Evolutionary conservation across 2,329 filamentous ascomycete genomes (phyloP), one percentile per base, ranked within the genome.

Genomic region (Ampelomyces quisqualis): DNA sequence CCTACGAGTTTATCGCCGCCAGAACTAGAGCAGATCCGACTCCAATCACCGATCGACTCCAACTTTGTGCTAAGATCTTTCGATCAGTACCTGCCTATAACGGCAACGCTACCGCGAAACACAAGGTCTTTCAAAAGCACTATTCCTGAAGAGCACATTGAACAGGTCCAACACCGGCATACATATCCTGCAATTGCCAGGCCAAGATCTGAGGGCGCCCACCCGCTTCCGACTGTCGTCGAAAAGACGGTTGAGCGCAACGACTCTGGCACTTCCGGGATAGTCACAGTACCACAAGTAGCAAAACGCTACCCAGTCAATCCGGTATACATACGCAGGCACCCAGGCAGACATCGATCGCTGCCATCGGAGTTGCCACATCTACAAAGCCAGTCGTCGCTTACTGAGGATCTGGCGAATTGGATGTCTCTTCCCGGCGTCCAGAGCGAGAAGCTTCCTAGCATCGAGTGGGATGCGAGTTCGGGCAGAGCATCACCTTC

Each of bases 391-490:
- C 51, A 58, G 11, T 37, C 53, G 1, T 62, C 58, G 3, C 50
- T 64, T 10, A 47, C 55, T 17, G 49, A 53, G 13, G 59, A 62
- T 17, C 36, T 64, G n/a, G 49, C 48, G 2, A 37, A 45, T 2
- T 60, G 46, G 35, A 49, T 64, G 4, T 23, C 54, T 18, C 49
- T 51, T 3, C 48, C 53, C 3, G 45, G 35, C 10, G 19, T 26
- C 3, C 42, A 37, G 8, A 48, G 44, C 9, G 49, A 51, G 3
- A 43, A 33, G 17, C 9, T 45, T 2, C 19, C 19, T 4, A 35
- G 26, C 8, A 32, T 23, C 14, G 40, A 35, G 10, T 39, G 38
- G 41, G 24, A 39, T 7, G 18, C 19, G 1, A 31, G 20, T 13
- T 37, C 40, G 22, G 22, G 6, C 14, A 9, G 11, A 14, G 28